Evolutionary conservation across 768 basidiomycete genomes (phyloP), one percentile per base, ranked within the genome.

Genomic region (Hirschioporus abietinus): DNA sequence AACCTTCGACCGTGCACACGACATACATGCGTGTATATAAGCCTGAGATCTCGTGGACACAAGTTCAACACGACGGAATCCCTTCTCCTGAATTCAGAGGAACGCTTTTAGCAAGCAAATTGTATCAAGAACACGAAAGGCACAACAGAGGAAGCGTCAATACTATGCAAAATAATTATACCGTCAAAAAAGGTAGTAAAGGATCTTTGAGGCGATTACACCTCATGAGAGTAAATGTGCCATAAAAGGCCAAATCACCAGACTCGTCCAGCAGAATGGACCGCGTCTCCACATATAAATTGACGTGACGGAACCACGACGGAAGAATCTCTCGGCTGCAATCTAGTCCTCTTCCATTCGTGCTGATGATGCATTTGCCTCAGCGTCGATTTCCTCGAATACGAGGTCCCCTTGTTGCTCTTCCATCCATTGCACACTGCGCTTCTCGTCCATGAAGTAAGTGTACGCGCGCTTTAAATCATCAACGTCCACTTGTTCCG

Each of bases 371-470:
- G 71, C 75, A 34, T 71, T 73, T 23, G 65, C 72, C 18, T 74
- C 75, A 5, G 69, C 79, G 1, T 77, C 77, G 64, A 88, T 83
- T 77, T 91, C 91, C 73, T 92, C 90, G 73, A 91, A 91, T 63
- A 93, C 84, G 64, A 93, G 78, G 23, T 80, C 75, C 0, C 90
- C 91, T 70, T 90, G 88, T 74, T 91, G 90, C 71, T 95, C 92
- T 78, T 91, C 91, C 69, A 96, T 74, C 91, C 93, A 96, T 73
- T 95, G 89, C 62, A 95, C 91, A 70, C 92, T 94, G 69, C 94
- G 82, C 77, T 93, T 93, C 78, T 95, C 93, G 74, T 96, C 95
- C 84, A 94, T 90, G 77, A 96, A 96, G 73, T 93, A 95, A 34
- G 81, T 84, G 75, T 98, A 99, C 1, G 89, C 92, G 65, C 90